Base-by-base conservation (phyloP, 139 green algal genomes). In the Chlorella sp. region DNA sequence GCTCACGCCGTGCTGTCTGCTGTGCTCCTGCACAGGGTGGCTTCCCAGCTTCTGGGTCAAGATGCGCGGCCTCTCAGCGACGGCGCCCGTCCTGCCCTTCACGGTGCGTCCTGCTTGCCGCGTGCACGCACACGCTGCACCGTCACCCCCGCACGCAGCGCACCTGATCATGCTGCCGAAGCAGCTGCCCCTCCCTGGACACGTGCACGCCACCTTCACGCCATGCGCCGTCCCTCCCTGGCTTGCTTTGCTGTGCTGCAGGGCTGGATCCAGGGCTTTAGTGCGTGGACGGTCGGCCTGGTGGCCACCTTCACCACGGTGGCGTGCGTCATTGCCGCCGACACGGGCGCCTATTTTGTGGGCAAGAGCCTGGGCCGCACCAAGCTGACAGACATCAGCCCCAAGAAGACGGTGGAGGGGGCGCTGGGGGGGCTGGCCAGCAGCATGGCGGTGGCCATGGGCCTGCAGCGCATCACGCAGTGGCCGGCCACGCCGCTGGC, bases 371-470 rank as follows among this genome's bases (percentile, higher is more conserved):
- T 97, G 64, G 93, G 91, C 5, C 77, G 84, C 36, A 95, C 88
- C 26, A 85, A 90, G 75, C 83, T 98, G 30, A 94, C 82, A 1
- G 77, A 83, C 22, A 94, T 97, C 71, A 91, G 80, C 76, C 93
- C 93, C 34, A 97, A 97, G 76, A 98, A 98, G 83, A 98, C 93
- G 0, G 91, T 97, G 60, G 93, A 98, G 79, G 93, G 93, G 0
- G 92, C 93, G 0, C 35, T 89, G 0, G 91, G 90, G 2, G 93
- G 93, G 30, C 77, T 95, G 62, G 60, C 84, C 20, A 87, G 65
- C 66, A 87, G 79, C 35, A 78, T 93, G 31, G 73, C 30, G 0
- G 77, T 82, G 34, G 87, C 91, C 23, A 2, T 78, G 23, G 64
- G 31, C 31, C 20, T 73, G 31, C 68, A 49, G 63, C 69, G 69